Base-by-base conservation (phyloP, 228 moss, liverwort and hornwort species). In the Sphagnum magellanicum region DNA sequence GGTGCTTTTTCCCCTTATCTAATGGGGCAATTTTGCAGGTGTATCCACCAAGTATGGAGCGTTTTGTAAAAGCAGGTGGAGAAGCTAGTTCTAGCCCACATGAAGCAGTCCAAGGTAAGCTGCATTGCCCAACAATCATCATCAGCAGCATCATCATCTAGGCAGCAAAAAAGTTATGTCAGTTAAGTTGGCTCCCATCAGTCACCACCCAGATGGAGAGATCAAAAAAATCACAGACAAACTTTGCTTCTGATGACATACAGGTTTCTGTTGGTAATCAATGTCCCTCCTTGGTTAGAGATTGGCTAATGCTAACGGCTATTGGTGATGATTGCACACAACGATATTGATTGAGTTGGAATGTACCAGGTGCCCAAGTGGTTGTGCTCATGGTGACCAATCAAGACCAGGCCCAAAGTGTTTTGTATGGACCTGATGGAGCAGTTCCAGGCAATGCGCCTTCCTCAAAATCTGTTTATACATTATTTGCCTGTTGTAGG, bases 301-400 rank as follows among this genome's bases (percentile, higher is more conserved):
- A 32, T 32, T 32, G 32, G 32, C 32, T 32, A 32, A 32, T 11
- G 61, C 61, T 16, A 13, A 11, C 61, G 6, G 16, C 11, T 61
- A 6, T 61, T 61, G 61, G 61, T 61, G 10, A 61, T 16, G 15
- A 61, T 57, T 57, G 55, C 55, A 57, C 1, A 1, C 32, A 32
- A 32, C 3, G 32, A 32, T 32, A 32, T 32, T 32, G 32, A 32
- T 32, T 2, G 32, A 32, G 32, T 32, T 32, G 32, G 32, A 32
- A 32, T 32, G 32, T 32, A 32, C 32, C 79, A 96, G 95, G 77
- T 84, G 89, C 84, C 8, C 78, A 89, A 78, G 91, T 96, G 71
- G 48, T 96, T 63, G 83, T 92, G 14, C 69, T 96, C 61, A 96
- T 96, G 95, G 95, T 96, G 65, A 92, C 92, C 5, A 96, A 96